Conservation (phyloP, 768 basidiomycete species). For the Leccinellum luteum region DNA sequence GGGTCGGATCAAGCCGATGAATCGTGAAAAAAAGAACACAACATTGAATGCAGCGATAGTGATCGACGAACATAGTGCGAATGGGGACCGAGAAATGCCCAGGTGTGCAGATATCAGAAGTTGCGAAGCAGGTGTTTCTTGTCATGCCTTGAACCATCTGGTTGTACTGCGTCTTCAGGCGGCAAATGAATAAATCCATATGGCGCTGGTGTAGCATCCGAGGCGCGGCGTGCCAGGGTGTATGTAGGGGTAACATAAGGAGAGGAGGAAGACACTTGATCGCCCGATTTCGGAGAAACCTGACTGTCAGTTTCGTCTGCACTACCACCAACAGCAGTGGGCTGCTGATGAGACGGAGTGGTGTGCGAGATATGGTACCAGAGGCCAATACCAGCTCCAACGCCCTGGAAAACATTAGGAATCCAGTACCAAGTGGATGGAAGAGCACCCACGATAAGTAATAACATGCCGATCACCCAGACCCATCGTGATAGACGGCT, state of each 20-base stretch:
- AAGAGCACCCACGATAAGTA: slow-evolving; percentile 47
- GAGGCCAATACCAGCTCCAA: slow-evolving; percentile 55
- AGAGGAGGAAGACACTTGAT: slow-evolving; percentile 22
- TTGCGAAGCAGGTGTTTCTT: slow-evolving; percentile 10
- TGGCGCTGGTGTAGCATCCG: slow-evolving; percentile 19
- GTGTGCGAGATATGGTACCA: slow-evolving; percentile 60
- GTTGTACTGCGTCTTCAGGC: slow-evolving; percentile 1
- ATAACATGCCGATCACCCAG: slow-evolving; percentile 60
- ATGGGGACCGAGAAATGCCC: neutral
- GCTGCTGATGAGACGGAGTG: slow-evolving; percentile 45
- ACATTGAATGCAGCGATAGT: slow-evolving; percentile 4
- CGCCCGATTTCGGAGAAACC: slow-evolving; percentile 12
- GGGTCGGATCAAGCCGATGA: neutral
- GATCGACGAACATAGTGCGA: slow-evolving; percentile 2
- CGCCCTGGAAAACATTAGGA: slow-evolving; percentile 32
- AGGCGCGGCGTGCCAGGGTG: slow-evolving; percentile 47
- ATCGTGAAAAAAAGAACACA: slow-evolving; percentile 2
- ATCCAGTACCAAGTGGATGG: neutral
- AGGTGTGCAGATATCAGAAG: slow-evolving; percentile 8
- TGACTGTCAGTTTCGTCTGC: slow-evolving; percentile 39
- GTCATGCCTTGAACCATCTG: slow-evolving; percentile 3
- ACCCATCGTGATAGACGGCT: slow-evolving; percentile 63
- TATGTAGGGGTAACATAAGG: slow-evolving; percentile 58
- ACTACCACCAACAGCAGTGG: slow-evolving; percentile 64
- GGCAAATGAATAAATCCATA: slow-evolving; percentile 7